Base-by-base conservation (phyloP, 2,329 filamentous ascomycete genomes). In the Zalaria sp. region DNA sequence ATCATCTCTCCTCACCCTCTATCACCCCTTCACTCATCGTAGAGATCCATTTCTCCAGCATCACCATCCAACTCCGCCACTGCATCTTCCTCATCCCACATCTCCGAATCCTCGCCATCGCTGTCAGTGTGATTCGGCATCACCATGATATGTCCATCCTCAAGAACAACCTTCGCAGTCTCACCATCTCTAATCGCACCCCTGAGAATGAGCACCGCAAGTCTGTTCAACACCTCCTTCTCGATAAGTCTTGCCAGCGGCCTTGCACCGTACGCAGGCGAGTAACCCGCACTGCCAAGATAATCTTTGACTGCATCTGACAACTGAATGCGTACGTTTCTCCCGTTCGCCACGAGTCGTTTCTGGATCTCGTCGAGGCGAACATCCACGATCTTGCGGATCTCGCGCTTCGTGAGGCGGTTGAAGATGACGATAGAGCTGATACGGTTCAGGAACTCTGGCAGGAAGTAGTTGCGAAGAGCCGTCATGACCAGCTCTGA, bases 361-460 rank as follows among this genome's bases (percentile, higher is more conserved):
- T 85, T 85, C 72, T 98, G 91, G 47, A 98, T 89, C 59, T 98
- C 91, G 3, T 48, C 45, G 29, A 98, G 72, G 36, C 91, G 82
- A 25, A 98, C 72, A 57, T 98, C 91, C 46, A 98, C 91, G 57
- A 98, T 96, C 67, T 78, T 86, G 57, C 91, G 81, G 55, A 98
- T 98, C 65, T 98, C 91, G 43, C 65, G 71, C 59, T 79, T 82
- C 3, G 84, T 89, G 43, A 98, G 81, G 38, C 91, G 83, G 72
- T 98, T 98, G 77, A 98, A 98, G 66, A 98, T 95, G 65, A 98
- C 88, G 42, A 81, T 85, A 46, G 83, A 91, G 65, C 77, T 89
- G 70, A 98, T 96, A 59, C 91, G 85, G 73, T 98, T 98, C 50
- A 98, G 78, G 72, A 98, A 98, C 57, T 98, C 91, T 28, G 91